Evolutionary conservation across 768 basidiomycete species (phyloP).

Genomic region (Podaxis sp.): DNA sequence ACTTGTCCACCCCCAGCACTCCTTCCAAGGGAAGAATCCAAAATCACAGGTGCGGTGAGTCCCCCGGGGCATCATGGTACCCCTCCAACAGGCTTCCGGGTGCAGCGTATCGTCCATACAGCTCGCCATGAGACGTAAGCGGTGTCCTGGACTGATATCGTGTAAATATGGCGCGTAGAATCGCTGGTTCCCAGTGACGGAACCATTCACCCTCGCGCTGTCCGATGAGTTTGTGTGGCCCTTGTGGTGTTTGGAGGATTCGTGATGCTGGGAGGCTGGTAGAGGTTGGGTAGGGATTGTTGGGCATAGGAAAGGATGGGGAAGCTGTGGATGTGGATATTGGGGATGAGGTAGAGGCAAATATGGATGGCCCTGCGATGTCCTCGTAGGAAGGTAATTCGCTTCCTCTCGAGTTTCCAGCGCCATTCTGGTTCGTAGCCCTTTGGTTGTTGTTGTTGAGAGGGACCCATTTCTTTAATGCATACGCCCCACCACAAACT

Average conservation of each 20-base stretch:
- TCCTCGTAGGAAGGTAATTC: slow-evolving; percentile 15
- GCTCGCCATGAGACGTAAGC: slow-evolving; percentile 13
- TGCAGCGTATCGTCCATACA: slow-evolving; percentile 5
- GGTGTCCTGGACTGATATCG: slow-evolving; percentile 37
- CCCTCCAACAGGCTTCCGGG: slow-evolving; percentile 22
- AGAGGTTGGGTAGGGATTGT: not conserved
- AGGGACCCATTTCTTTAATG: slow-evolving; percentile 52
- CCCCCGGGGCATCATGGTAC: slow-evolving; percentile 14
- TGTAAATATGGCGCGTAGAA: slow-evolving; percentile 51
- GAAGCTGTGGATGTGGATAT: not conserved
- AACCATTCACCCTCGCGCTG: slow-evolving; percentile 78
- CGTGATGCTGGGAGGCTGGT: slow-evolving; percentile 11
- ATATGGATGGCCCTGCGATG: slow-evolving; percentile 3
- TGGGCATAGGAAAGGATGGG: slow-evolving; percentile 1
- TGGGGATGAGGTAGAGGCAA: not conserved
- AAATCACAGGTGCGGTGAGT: not conserved
- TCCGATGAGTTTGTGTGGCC: slow-evolving; percentile 45
- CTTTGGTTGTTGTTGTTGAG: slow-evolving; percentile 16
- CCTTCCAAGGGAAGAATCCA: not conserved
- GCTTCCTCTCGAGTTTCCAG: not conserved
- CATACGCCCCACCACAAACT: slow-evolving; percentile 72
- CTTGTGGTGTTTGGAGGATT: slow-evolving; percentile 28
- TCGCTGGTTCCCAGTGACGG: slow-evolving; percentile 66
- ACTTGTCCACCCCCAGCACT: not conserved
- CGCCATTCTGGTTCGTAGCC: slow-evolving; percentile 11